Conservation (phyloP, 2,329 filamentous ascomycete species). For the Elsinoe fawcettii region DNA sequence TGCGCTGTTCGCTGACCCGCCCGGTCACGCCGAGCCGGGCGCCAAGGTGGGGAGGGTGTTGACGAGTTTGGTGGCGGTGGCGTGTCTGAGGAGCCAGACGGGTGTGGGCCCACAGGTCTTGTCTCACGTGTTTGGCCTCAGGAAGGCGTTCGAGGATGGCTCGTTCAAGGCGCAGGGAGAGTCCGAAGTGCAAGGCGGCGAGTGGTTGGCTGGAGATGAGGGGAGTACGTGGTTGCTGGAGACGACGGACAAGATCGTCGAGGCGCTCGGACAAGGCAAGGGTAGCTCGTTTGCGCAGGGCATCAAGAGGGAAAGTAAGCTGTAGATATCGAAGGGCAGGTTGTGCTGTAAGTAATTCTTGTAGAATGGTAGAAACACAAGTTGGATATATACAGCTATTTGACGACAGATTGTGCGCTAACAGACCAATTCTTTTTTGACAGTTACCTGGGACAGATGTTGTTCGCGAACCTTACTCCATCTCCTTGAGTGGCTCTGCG, state of each 20-base stretch:
- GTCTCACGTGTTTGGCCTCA: slow-evolving; percentile 71
- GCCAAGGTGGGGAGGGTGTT: slow-evolving; percentile 59
- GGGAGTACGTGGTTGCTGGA: slow-evolving; percentile 57
- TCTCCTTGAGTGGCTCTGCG: slow-evolving; percentile 49
- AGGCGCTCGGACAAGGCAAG: slow-evolving; percentile 38
- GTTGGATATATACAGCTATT: slow-evolving; percentile 1
- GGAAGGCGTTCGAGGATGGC: slow-evolving; percentile 67
- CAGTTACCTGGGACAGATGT: background rate
- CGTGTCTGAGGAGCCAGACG: slow-evolving; percentile 68
- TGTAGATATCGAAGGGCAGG: background rate
- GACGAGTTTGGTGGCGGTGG: slow-evolving; percentile 65
- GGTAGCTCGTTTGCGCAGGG: slow-evolving; percentile 52
- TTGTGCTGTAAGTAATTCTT: background rate
- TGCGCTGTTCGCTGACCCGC: slow-evolving; percentile 62
- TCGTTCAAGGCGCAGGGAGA: slow-evolving; percentile 41
- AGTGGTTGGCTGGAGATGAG: slow-evolving; percentile 58
- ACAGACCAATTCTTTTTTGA: background rate
- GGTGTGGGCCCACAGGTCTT: slow-evolving; percentile 76
- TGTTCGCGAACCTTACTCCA: slow-evolving; percentile 31
- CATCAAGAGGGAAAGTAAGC: slow-evolving; percentile 12
- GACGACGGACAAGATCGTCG: slow-evolving; percentile 54
- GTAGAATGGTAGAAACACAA: background rate
- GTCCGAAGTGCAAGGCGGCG: slow-evolving; percentile 49
- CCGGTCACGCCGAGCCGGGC: slow-evolving; percentile 23
- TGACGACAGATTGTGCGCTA: background rate